A percentile compares a stretch with the other conserved stretches of the same genome.
These are phyloP conservation scores for Asterophora parasitica DNA, from an alignment of 768 basidiomycete genomes.

Conservation along the genomic window DNA sequence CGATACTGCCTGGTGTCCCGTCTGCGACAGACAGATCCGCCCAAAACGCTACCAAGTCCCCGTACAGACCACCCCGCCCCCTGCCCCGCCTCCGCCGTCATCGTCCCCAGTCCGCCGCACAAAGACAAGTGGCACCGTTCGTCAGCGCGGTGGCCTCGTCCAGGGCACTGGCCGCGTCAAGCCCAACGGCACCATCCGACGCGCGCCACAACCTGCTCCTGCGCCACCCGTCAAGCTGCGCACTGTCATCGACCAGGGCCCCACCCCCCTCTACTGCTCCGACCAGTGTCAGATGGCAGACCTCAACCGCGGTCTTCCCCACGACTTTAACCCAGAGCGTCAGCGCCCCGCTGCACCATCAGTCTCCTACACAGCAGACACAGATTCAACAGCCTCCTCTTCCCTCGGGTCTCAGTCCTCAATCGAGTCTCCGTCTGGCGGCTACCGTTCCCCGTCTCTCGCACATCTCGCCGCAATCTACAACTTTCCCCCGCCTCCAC, in stretches of 20 bases:
- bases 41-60: constrained; percentile 67
- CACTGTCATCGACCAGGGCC: constrained; percentile 73
- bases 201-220: constrained; percentile 22
- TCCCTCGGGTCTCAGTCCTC: constrained; percentile 40
- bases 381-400: constrained; percentile 38
- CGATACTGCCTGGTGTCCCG: constrained; percentile 78
- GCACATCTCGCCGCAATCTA: constrained; percentile 30
- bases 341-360: constrained; percentile 35
- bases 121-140: constrained; percentile 30
- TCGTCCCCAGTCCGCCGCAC: constrained; percentile 28
- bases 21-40: constrained; percentile 72
- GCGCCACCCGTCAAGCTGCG: constrained; percentile 41
- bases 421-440: constrained; percentile 28
- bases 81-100: constrained; percentile 30
- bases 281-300: constrained; percentile 68
- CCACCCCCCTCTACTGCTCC: constrained; percentile 82
- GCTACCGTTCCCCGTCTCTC: constrained; percentile 24
- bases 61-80: constrained; percentile 21
- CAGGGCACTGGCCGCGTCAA: constrained; percentile 64
- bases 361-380: constrained; percentile 28
- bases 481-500: constrained; percentile 51
- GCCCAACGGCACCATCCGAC: constrained; percentile 52
- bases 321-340: constrained; percentile 44
- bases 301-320: constrained; percentile 39
- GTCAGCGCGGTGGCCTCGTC: constrained; percentile 44